Evolutionary conservation across 2,329 filamentous ascomycete species (phyloP).

Genomic region (Tetracladium maxilliforme): DNA sequence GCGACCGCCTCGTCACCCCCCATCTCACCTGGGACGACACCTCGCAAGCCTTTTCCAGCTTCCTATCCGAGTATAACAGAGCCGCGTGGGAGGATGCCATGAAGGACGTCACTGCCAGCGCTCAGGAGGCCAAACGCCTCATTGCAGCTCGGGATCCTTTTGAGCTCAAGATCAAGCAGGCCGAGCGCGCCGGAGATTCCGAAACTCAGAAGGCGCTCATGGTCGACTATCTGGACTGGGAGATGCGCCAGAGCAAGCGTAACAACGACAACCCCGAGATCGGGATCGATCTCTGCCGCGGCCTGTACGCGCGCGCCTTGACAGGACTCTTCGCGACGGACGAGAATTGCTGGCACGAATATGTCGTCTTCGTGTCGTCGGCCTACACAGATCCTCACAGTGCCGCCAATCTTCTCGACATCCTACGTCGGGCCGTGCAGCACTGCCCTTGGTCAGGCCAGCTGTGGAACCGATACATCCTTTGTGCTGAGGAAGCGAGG

Average conservation of each 20-base stretch:
- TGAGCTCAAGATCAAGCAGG: constrained; percentile 50
- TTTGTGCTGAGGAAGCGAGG: constrained; percentile 68
- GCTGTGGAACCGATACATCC: constrained; percentile 80
- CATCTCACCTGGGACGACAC: constrained; percentile 65
- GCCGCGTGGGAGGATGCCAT: constrained; percentile 61
- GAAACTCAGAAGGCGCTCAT: constrained; percentile 36
- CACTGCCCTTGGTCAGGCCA: constrained; percentile 90
- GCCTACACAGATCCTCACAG: constrained; percentile 15
- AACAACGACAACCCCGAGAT: constrained; percentile 27
- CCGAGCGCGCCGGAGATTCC: constrained; percentile 37
- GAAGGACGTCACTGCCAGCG: constrained; percentile 48
- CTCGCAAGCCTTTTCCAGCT: constrained; percentile 58
- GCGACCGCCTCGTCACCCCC: constrained; percentile 55
- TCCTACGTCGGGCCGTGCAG: constrained; percentile 67
- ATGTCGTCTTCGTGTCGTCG: constrained; percentile 28
- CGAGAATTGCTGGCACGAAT: constrained; percentile 69
- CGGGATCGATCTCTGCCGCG: constrained; percentile 36
- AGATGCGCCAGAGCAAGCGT: constrained; percentile 48
- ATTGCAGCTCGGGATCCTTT: constrained; percentile 51
- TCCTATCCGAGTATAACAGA: constrained; percentile 57
- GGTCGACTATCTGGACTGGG: constrained; percentile 72
- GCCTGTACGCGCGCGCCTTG: constrained; percentile 70
- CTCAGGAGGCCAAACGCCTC: constrained; percentile 46
- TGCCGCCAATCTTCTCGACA: constrained; percentile 42
- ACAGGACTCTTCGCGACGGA: constrained; percentile 59